phyloP scores from a whole-genome alignment of 805 yeast genomes.

The Ogataea trehaloabstinens region DNA sequence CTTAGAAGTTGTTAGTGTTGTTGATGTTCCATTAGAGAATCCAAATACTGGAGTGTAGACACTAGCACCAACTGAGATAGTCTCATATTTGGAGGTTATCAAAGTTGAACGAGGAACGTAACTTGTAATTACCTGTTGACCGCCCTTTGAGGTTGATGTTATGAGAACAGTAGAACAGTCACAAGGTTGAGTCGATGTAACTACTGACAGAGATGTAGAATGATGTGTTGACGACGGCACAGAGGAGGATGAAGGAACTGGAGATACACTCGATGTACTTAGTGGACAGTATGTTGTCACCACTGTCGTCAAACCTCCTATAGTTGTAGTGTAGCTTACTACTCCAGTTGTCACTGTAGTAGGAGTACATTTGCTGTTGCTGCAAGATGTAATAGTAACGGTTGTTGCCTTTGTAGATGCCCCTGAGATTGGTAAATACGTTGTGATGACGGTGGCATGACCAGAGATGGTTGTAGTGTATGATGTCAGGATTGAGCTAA shows the following conservation, averaged over 20 bases:
- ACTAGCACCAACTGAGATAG: constrained; percentile 1
- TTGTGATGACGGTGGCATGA: constrained; percentile 36
- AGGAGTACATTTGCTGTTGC: constrained; percentile 26
- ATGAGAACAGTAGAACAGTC: too few species aligned
- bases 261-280: too few species aligned
- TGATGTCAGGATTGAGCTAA: constrained; percentile 18
- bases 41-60: constrained; percentile 7
- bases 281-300: constrained; percentile 39
- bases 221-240: constrained; percentile 3
- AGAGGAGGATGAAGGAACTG: constrained; percentile 8
- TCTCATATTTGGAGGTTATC: constrained; percentile 11
- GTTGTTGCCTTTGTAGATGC: constrained; percentile 7
- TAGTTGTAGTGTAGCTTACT: constrained; percentile 29
- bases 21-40: constrained; percentile 1
- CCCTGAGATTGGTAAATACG: constrained; percentile 33
- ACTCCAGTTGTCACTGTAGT: constrained; percentile 18
- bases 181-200: neutral
- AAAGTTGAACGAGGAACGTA: constrained; percentile 30
- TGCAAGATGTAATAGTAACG: constrained; percentile 31
- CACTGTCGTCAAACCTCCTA: constrained; percentile 34
- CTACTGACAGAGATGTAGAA: neutral
- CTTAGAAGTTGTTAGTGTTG: constrained; percentile 3
- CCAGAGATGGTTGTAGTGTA: constrained; percentile 35
- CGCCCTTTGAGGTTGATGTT: constrained; percentile 30
- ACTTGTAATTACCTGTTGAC: constrained; percentile 35